Conservation (phyloP, 192 early-diverging fungal genomes). For the Glomus cerebriforme region DNA sequence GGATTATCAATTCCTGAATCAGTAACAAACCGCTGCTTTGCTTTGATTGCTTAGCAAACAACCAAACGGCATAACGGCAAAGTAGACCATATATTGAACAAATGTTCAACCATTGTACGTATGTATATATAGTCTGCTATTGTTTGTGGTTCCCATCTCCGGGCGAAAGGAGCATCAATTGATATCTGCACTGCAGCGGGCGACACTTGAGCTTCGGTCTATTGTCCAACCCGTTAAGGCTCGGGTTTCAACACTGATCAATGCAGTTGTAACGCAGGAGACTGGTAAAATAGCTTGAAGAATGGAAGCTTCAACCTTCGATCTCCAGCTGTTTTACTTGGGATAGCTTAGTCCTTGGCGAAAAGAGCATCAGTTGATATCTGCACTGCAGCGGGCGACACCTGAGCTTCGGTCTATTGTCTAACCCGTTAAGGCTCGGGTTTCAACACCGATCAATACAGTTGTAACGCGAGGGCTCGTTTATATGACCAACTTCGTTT, state of each 20-base stretch:
- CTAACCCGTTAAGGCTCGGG: background rate
- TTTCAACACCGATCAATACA: background rate
- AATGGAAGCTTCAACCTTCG: conserved; percentile 26
- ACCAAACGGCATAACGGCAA: conserved; percentile 4
- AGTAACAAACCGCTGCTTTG: too few species aligned
- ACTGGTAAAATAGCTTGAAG: conserved; percentile 21
- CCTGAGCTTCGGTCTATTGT: background rate
- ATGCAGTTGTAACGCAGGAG: conserved; percentile 24
- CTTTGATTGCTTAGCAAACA: too few species aligned
- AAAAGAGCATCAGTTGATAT: background rate
- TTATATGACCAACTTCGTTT: too few species aligned
- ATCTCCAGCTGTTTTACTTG: conserved; percentile 12
- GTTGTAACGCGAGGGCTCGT: background rate
- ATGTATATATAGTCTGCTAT: conserved; percentile 2
- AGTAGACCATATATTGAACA: conserved; percentile 13
- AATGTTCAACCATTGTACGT: background rate
- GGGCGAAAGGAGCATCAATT: conserved; percentile 14
- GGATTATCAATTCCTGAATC: background rate
- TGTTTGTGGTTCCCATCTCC: conserved; percentile 20
- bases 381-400: conserved; percentile 9
- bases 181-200: conserved; percentile 17
- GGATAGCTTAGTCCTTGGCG: conserved; percentile 28
- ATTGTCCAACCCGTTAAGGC: background rate
- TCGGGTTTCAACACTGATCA: conserved; percentile 8
- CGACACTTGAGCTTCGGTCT: conserved; percentile 11